phyloP scores from a whole-genome alignment of 2,329 filamentous ascomycete species.

The Gaeumannomyces tritici region DNA sequence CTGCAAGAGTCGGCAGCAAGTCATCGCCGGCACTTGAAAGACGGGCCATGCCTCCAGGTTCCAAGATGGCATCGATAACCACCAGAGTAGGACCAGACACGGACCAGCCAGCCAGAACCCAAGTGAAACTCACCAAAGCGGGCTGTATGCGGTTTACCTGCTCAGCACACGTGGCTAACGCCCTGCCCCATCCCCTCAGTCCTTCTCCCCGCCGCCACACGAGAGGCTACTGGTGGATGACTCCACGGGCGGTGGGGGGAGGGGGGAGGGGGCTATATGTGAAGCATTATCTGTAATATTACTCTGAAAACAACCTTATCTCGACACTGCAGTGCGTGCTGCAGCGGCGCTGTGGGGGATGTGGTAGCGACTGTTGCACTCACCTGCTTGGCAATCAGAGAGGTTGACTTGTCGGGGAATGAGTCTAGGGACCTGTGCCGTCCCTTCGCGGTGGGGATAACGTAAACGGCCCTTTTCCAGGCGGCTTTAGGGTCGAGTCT shows the following conservation, averaged over 20 bases:
- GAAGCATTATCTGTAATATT: background rate
- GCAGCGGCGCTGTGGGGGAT: too few relatives aligned
- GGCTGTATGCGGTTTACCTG: background rate
- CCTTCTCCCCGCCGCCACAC: background rate
- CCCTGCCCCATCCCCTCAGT: too few relatives aligned
- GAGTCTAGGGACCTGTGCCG: background rate
- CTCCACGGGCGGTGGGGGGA: too few relatives aligned
- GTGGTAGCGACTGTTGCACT: background rate
- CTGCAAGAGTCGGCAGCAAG: background rate
- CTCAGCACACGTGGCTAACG: too few relatives aligned
- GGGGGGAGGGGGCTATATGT: background rate
- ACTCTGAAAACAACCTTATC: background rate
- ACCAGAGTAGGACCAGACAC: background rate
- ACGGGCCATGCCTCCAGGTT: background rate
- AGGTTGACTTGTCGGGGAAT: too few relatives aligned
- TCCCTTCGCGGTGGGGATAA: background rate
- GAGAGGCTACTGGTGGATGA: too few relatives aligned
- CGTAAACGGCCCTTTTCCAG: too few relatives aligned
- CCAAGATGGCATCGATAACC: background rate
- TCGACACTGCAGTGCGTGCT: background rate
- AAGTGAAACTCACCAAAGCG: too few relatives aligned
- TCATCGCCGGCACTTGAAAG: background rate
- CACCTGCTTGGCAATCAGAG: too few relatives aligned
- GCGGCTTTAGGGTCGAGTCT: too few relatives aligned
- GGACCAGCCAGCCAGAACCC: too few relatives aligned